Evolutionary conservation across 208 protist species (phyloP).

Genomic region (Herpetomonas tarakana): DNA sequence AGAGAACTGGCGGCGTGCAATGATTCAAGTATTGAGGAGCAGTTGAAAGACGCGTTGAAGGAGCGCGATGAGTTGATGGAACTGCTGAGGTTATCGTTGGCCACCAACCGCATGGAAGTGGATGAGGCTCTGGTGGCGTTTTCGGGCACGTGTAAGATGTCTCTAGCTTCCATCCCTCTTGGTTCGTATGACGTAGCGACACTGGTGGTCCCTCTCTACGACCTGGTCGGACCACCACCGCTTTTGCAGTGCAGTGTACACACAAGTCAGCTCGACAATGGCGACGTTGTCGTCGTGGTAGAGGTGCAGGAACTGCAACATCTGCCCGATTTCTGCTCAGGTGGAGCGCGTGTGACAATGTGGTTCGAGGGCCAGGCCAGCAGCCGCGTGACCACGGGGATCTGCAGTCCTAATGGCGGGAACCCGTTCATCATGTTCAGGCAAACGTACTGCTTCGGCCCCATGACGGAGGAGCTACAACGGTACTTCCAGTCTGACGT

Average conservation of each 20-base stretch:
- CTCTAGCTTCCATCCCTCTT: slow-evolving; percentile 24
- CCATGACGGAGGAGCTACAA: slow-evolving; percentile 31
- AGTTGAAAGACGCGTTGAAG: slow-evolving; percentile 17
- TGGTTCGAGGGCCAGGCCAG: slow-evolving; percentile 46
- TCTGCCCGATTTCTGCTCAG: slow-evolving; percentile 43
- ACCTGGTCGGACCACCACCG: slow-evolving; percentile 35
- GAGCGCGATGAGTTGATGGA: slow-evolving; percentile 25
- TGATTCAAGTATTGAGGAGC: slow-evolving; percentile 21
- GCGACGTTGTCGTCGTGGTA: slow-evolving; percentile 33
- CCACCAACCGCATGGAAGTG: not conserved
- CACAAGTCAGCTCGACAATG: slow-evolving; percentile 20
- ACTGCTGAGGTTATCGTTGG: slow-evolving; percentile 10
- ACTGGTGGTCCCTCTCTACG: slow-evolving; percentile 41
- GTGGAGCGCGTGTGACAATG: slow-evolving; percentile 36
- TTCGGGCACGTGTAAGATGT: slow-evolving; percentile 47
- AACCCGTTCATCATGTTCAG: slow-evolving; percentile 47
- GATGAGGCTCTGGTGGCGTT: slow-evolving; percentile 27
- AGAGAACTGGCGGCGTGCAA: slow-evolving; percentile 13
- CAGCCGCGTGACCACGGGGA: slow-evolving; percentile 28
- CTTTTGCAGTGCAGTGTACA: slow-evolving; percentile 40
- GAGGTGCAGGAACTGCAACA: slow-evolving; percentile 36
- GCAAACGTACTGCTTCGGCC: slow-evolving; percentile 45
- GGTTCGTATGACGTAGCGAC: slow-evolving; percentile 37
- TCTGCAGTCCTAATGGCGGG: slow-evolving; percentile 28
- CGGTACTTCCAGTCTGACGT: slow-evolving; percentile 35